Conservation (phyloP, 2,329 filamentous ascomycete species). For the Botrytis fabae region DNA sequence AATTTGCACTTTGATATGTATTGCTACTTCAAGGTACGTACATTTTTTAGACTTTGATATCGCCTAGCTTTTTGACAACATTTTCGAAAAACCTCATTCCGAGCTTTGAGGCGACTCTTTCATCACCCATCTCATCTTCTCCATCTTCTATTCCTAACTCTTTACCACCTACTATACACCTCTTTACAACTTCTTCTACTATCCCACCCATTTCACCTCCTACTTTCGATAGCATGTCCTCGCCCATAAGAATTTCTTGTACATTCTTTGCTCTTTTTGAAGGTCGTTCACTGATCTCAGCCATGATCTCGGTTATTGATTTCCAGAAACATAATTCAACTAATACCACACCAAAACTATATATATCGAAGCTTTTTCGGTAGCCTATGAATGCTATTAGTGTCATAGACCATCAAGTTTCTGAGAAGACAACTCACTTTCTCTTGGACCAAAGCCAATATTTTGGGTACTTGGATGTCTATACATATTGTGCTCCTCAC, state of each 20-base stretch:
- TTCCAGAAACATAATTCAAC: conserved; percentile 56
- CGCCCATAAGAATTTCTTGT: conserved; percentile 42
- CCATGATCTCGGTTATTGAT: conserved; percentile 47
- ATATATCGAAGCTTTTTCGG: conserved; percentile 52
- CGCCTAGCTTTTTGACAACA: conserved; percentile 47
- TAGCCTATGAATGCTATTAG: conserved; percentile 16
- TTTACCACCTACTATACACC: conserved; percentile 43
- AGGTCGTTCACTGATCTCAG: conserved; percentile 32
- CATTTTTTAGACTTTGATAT: conserved; percentile 30
- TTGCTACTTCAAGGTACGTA: conserved; percentile 2
- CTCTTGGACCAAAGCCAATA: conserved; percentile 26
- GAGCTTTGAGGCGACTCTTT: conserved; percentile 44
- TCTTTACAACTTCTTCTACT: conserved; percentile 44
- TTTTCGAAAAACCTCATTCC: conserved; percentile 47
- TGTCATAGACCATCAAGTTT: background rate
- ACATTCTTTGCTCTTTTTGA: conserved; percentile 41
- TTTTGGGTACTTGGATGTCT: conserved; percentile 45
- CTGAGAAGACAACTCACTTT: conserved; percentile 9
- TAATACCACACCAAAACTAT: conserved; percentile 53
- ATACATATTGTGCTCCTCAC: conserved; percentile 51
- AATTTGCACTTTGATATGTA: background rate
- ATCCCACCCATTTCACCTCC: conserved; percentile 45
- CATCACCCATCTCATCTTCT: conserved; percentile 46
- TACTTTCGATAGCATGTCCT: conserved; percentile 40
- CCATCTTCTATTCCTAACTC: conserved; percentile 43